A percentile compares a stretch with the other conserved stretches of the same genome.
phyloP scores from a whole-genome alignment of 768 basidiomycete species.

The Asterophora lycoperdoides region DNA sequence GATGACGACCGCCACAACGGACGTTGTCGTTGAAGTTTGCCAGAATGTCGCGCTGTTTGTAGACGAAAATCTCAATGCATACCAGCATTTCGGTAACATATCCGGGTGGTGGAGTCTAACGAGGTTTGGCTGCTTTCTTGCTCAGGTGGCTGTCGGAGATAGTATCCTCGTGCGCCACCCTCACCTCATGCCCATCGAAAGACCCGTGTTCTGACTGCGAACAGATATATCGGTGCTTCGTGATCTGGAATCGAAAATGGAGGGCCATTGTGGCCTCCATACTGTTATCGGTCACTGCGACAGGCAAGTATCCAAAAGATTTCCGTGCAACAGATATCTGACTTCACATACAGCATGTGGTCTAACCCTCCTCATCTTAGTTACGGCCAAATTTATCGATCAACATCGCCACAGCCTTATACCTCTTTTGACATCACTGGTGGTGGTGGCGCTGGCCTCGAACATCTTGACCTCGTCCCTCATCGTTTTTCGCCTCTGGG shows the following conservation, averaged over 20 bases:
- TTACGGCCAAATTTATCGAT: background rate
- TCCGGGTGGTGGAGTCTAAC: background rate
- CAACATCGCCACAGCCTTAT: background rate
- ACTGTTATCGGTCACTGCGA: background rate
- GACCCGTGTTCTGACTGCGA: background rate
- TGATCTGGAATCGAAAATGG: constrained; percentile 1
- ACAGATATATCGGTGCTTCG: constrained; percentile 7
- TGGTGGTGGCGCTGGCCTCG: background rate
- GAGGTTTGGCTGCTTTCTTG: background rate
- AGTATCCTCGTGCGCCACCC: background rate
- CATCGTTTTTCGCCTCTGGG: constrained; percentile 6
- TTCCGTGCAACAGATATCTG: too few relatives aligned
- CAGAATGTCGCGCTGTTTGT: background rate
- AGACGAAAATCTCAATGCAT: background rate
- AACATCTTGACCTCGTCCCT: constrained; percentile 6
- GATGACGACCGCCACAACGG: background rate
- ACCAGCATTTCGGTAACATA: background rate
- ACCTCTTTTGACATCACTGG: constrained; percentile 3
- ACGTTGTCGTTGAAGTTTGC: background rate
- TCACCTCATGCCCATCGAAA: background rate
- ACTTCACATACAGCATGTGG: background rate
- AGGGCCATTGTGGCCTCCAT: background rate
- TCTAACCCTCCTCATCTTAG: background rate
- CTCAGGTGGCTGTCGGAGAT: constrained; percentile 1
- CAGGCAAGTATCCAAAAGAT: background rate